Evolutionary conservation across 768 basidiomycete species (phyloP).

Genomic region (Amanita rubescens): DNA sequence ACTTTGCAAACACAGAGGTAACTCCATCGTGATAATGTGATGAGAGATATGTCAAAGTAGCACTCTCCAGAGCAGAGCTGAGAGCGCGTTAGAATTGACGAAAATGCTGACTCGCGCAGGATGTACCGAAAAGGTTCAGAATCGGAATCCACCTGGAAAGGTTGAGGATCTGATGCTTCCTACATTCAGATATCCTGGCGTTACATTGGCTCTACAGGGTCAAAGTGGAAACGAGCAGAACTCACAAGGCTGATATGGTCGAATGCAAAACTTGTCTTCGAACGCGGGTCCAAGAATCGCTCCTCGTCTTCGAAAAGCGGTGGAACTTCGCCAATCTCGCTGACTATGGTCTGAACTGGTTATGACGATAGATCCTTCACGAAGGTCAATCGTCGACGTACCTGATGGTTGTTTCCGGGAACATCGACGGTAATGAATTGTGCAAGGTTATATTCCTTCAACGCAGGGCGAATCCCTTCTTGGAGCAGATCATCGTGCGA

Average conservation of each 20-base stretch:
- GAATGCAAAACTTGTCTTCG: constrained; percentile 70
- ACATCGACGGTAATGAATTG: constrained; percentile 87
- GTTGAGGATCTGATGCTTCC: constrained; percentile 73
- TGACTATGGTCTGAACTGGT: constrained; percentile 67
- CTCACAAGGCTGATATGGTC: constrained; percentile 81
- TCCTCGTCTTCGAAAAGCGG: constrained; percentile 40
- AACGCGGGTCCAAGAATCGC: constrained; percentile 79
- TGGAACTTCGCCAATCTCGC: constrained; percentile 53
- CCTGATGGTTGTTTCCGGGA: constrained; percentile 71
- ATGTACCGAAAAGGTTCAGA: constrained; percentile 73
- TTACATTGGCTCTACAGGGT: constrained; percentile 9
- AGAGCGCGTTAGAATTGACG: neutral
- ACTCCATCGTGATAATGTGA: constrained; percentile 85
- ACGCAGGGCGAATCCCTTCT: constrained; percentile 65
- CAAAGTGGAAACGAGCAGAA: constrained; percentile 9
- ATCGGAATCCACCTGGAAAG: constrained; percentile 51
- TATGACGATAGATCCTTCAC: constrained; percentile 12
- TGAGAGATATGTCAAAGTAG: constrained; percentile 58
- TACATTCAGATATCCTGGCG: constrained; percentile 20
- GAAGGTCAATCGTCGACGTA: constrained; percentile 24
- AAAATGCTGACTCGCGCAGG: neutral
- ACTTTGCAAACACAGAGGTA: constrained; percentile 58
- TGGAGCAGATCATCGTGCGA: constrained; percentile 81
- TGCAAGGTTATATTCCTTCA: constrained; percentile 78
- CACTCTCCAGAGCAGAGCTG: constrained; percentile 65